Percentiles rank a stretch among this genome's conserved stretches.
These are phyloP conservation scores for Jamesozyma spencerorum DNA, from an alignment of 805 yeast genomes.

Conservation along the genomic window DNA sequence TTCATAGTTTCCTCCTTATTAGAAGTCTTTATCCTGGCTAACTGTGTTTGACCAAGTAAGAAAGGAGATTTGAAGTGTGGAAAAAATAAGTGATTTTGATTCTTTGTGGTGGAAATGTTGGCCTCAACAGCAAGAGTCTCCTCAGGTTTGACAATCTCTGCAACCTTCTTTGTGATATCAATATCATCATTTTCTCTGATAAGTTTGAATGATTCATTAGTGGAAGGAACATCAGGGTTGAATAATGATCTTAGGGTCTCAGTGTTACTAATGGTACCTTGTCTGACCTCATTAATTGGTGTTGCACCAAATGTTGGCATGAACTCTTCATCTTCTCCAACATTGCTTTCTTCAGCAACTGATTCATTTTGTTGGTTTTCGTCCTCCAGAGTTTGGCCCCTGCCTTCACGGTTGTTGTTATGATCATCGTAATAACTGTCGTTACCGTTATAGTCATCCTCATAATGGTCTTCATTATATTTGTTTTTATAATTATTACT, in stretches of 20 bases:
- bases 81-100: constrained; percentile 56
- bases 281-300: constrained; percentile 6
- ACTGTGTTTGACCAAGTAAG: constrained; percentile 73
- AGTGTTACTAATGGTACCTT: constrained; percentile 37
- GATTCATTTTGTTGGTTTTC: constrained; percentile 13
- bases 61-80: constrained; percentile 80
- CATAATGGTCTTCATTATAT: constrained; percentile 1
- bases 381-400: background rate
- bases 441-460: constrained; percentile 1
- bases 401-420: too few relatives aligned
- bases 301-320: constrained; percentile 44
- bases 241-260: constrained; percentile 56
- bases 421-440: background rate
- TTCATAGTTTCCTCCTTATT: constrained; percentile 30
- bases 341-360: constrained; percentile 21
- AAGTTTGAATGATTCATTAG: constrained; percentile 35
- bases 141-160: constrained; percentile 22
- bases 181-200: constrained; percentile 42
- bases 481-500: background rate
- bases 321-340: constrained; percentile 37
- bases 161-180: constrained; percentile 26
- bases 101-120: constrained; percentile 27
- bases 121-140: background rate
- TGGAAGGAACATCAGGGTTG: constrained; percentile 30
- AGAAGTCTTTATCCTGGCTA: constrained; percentile 40